Percentiles rank a stretch among this genome's conserved stretches.
Evolutionary conservation across 164 flowering plant species (phyloP).

Genomic region (Buxus sempervirens): DNA sequence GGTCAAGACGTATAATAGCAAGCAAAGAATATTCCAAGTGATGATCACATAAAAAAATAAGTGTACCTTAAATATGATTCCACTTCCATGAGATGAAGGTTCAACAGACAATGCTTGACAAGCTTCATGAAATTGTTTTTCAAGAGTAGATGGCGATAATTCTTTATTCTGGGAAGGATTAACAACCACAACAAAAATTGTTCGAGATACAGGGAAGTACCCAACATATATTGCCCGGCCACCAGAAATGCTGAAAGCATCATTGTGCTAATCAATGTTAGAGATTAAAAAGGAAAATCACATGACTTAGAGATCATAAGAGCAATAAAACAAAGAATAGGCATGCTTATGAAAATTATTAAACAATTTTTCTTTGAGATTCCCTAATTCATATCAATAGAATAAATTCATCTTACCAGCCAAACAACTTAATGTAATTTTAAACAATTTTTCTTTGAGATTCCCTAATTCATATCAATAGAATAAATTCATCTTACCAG

Average conservation of each 20-base stretch:
- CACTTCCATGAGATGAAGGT: conserved; percentile 36
- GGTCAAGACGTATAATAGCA: conserved; percentile 8
- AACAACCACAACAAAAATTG: conserved; percentile 62
- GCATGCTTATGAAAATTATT: not conserved
- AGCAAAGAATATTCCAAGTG: not conserved
- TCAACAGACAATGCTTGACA: conserved; percentile 61
- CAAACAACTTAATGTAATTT: no score
- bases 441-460: not conserved
- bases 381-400: no score
- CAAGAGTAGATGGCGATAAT: conserved; percentile 64
- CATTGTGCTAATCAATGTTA: not conserved
- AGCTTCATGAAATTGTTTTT: conserved; percentile 77
- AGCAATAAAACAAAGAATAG: not conserved
- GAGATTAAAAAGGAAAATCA: not conserved
- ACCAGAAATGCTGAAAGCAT: conserved; percentile 62
- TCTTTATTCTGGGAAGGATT: conserved; percentile 84
- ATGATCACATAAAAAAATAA: not conserved
- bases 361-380: no score
- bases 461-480: not conserved
- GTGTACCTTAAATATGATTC: conserved; percentile 59
- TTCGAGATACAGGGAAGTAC: conserved; percentile 62
- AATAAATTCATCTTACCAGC: no score
- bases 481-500: not conserved
- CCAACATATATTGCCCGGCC: conserved; percentile 73
- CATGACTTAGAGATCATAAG: not conserved